Evolutionary conservation across 2,329 filamentous ascomycete genomes (phyloP), one percentile per base, ranked within the genome.

Genomic region (Fusarium begoniae): DNA sequence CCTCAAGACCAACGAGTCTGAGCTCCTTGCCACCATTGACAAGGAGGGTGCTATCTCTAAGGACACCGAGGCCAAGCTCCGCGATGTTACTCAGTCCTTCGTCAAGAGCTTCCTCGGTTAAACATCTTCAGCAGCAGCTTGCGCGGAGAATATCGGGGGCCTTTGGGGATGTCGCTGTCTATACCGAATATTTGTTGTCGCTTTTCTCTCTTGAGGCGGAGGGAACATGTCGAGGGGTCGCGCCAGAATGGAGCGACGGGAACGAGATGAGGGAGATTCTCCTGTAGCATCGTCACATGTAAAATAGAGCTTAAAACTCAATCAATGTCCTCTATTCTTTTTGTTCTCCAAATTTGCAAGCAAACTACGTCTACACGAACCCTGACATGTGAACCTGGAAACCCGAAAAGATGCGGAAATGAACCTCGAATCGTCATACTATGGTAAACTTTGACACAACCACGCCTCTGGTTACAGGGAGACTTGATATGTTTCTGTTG

Each of bases 21-120:
- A 95, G 75, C 86, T 98, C 77, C 87, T 98, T 75, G 88, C 91
- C 81, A 92, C 90, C 80, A 98, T 99, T 79, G 95, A 97, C 82
- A 96, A 96, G 91, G 95, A 98, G 90, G 96, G 96, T 85, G 90
- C 94, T 75, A 86, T 99, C 84, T 96, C 93, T 93, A 98, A 98
- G 91, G 96, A 98, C 44, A 88, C 95, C 56, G 96, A 97, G 89
- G 88, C 86, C 77, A 93, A 90, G 88, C 87, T 97, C 82, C 94
- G 91, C 89, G 92, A 96, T 70, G 87, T 93, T 81, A 90, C 94
- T 81, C 75, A 80, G 80, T 89, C 82, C 85, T 98, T 98, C 91
- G 97, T 94, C 89, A 97, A 98, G 94, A 94, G 91, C 91, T 98
- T 98, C 91, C 80, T 86, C 74, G 84, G 84, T 82, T 90, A 90